A percentile compares a stretch with the other conserved stretches of the same genome.
phyloP scores from a whole-genome alignment of 2,329 filamentous ascomycete genomes.

The Zasmidium citrigriseum region DNA sequence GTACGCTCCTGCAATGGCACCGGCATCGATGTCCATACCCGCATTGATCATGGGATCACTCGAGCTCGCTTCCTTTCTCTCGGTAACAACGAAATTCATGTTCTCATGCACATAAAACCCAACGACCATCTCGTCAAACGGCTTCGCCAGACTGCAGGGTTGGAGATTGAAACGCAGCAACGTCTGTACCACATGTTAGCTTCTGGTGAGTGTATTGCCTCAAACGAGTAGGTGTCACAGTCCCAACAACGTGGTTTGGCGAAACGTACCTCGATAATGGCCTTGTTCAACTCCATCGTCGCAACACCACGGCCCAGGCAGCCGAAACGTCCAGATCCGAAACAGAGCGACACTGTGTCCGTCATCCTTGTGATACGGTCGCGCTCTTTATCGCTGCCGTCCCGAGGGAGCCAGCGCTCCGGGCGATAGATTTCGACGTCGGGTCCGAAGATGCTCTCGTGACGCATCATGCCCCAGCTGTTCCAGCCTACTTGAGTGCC shows the following conservation, averaged over 20 bases:
- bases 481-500: conserved; percentile 43
- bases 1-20: conserved; percentile 21
- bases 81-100: conserved; percentile 40
- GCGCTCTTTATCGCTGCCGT: conserved; percentile 31
- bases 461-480: conserved; percentile 40
- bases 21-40: conserved; percentile 13
- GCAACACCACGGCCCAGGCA: conserved; percentile 40
- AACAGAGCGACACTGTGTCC: conserved; percentile 38
- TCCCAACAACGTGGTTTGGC: background rate
- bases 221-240: background rate
- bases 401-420: conserved; percentile 38
- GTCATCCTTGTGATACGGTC: conserved; percentile 35
- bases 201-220: background rate
- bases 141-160: conserved; percentile 38
- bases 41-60: background rate
- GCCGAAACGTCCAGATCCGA: conserved; percentile 40
- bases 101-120: conserved; percentile 41
- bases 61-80: conserved; percentile 22
- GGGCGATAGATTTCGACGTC: conserved; percentile 42
- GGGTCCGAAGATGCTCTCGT: conserved; percentile 38
- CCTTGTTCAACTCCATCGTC: conserved; percentile 43
- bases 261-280: conserved; percentile 37
- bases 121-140: conserved; percentile 39
- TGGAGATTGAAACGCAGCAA: conserved; percentile 41
- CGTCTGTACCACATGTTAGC: conserved; percentile 23